Evolutionary conservation across 495 filamentous ascomycete genomes (phyloP), one percentile per base, ranked within the genome.

Genomic region (Aspergillus panamensis): DNA sequence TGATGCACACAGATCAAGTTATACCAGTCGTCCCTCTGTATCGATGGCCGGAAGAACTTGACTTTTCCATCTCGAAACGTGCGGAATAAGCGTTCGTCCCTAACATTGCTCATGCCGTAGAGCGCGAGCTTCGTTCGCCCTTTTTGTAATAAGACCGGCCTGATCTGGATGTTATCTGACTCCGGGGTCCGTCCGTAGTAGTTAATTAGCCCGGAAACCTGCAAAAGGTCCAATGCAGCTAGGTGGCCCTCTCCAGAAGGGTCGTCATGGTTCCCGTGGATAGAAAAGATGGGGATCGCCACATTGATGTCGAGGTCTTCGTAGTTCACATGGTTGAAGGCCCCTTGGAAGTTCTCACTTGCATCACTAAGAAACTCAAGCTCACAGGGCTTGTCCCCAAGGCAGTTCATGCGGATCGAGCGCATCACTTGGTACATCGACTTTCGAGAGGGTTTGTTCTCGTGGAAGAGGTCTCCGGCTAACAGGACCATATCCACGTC

Each of bases 251-350:
- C 91, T 7, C 95, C 94, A 43, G 90, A 91, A 1, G 94, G 94
- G 70, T 99, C 94, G 66, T 99, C 94, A 74, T 99, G 94, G 68
- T 99, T 99, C 30, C 94, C 94, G 65, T 99, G 94, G 49, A 99
- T 99, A 1, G 92, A 96, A 67, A 99, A 99, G 33, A 99, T 91
- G 0, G 94, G 94, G 45, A 97, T 96, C 12, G 92, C 91, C 59
- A 99, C 86, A 63, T 99, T 99, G 66, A 99, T 96, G 67, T 99
- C 92, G 20, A 92, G 84, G 63, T 99, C 94, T 67, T 97, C 90
- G 66, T 97, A 99, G 70, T 99, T 99, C 67, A 96, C 93, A 70
- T 96, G 88, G 42, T 90, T 87, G 65, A 95, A 91, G 0, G 89
- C 86, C 0, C 84, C 84, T 62, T 88, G 85, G 67, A 98, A 96